Conservation (phyloP, 768 basidiomycete genomes). For the Trametes villosa region DNA sequence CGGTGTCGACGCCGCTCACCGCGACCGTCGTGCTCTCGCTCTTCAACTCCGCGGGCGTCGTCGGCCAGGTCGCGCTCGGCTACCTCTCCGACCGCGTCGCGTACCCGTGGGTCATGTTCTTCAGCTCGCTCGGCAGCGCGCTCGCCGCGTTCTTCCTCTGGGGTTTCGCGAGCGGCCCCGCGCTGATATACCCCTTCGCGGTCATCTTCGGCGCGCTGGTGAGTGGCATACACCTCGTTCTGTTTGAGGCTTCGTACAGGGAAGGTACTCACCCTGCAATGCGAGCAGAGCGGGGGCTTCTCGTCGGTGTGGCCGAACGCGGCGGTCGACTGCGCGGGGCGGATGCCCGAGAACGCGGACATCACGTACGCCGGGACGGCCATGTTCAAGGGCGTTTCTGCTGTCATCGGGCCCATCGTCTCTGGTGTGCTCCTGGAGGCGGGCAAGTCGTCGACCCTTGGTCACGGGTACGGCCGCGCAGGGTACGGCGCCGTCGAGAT, state of each 20-base stretch:
- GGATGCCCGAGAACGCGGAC: slow-evolving; percentile 25
- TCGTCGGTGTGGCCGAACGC: slow-evolving; percentile 25
- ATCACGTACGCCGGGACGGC: slow-evolving; percentile 23
- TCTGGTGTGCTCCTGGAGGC: slow-evolving; percentile 29
- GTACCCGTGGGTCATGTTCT: slow-evolving; percentile 29
- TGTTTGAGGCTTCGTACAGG: too few species aligned
- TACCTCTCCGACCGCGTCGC: slow-evolving; percentile 29
- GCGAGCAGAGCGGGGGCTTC: slow-evolving; percentile 32
- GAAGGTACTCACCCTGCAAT: too few species aligned
- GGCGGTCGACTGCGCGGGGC: slow-evolving; percentile 24
- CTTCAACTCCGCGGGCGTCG: slow-evolving; percentile 30
- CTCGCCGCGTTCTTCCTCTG: slow-evolving; percentile 29
- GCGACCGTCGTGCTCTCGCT: slow-evolving; percentile 30
- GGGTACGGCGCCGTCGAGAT: slow-evolving; percentile 29
- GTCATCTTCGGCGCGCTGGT: slow-evolving; percentile 31
- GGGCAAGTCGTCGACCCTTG: slow-evolving; percentile 16
- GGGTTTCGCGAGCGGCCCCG: slow-evolving; percentile 29
- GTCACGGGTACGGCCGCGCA: slow-evolving; percentile 19
- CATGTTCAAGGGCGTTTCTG: slow-evolving; percentile 27
- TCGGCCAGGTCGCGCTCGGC: slow-evolving; percentile 30
- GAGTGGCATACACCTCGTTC: background rate
- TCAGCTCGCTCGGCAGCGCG: slow-evolving; percentile 24
- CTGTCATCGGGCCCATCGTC: slow-evolving; percentile 30
- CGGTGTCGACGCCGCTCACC: slow-evolving; percentile 25
- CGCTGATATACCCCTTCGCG: slow-evolving; percentile 27